phyloP scores from a whole-genome alignment of 75 land plant species.

The Sequoia sempervirens region DNA sequence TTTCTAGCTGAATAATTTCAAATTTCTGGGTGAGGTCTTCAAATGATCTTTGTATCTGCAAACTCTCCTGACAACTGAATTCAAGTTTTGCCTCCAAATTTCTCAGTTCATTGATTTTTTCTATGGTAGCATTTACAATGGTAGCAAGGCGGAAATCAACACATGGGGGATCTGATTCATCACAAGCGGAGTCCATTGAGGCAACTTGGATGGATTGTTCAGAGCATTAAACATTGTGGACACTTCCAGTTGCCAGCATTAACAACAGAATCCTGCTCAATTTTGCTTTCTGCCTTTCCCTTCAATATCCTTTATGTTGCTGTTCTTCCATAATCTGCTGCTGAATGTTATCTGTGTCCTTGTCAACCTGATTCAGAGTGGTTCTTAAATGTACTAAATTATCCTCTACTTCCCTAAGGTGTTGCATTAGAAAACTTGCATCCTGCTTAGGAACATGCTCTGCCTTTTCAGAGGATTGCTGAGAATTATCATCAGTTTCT shows the following conservation, averaged over 20 bases:
- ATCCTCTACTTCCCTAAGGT: slow-evolving; percentile 17
- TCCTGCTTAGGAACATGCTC: slow-evolving; percentile 7
- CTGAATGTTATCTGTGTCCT: slow-evolving; percentile 20
- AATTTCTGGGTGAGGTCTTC: slow-evolving; percentile 19
- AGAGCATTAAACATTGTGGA: slow-evolving; percentile 33
- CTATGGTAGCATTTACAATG: slow-evolving; percentile 27
- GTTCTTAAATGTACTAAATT: slow-evolving; percentile 13
- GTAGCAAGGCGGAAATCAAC: slow-evolving; percentile 12
- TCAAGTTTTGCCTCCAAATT: slow-evolving; percentile 29
- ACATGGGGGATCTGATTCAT: slow-evolving; percentile 10
- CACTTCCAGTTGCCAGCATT: no score
- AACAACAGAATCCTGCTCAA: no score
- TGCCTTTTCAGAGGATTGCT: slow-evolving; percentile 4
- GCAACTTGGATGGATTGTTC: slow-evolving; percentile 6
- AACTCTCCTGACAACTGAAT: slow-evolving; percentile 11
- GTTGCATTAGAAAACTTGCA: slow-evolving; percentile 15
- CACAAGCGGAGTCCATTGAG: neutral
- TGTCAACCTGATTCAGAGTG: slow-evolving; percentile 19
- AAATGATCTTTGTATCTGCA: slow-evolving; percentile 12
- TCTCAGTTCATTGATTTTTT: slow-evolving; percentile 20
- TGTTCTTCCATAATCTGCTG: slow-evolving; percentile 14
- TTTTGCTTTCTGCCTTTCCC: no score
- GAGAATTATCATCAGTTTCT: neutral
- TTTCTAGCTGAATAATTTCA: slow-evolving; percentile 12
- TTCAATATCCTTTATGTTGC: slow-evolving; percentile 11